Evolutionary conservation across 225 moss, liverwort and hornwort genomes (phyloP).

Genomic region (Antitrichia curtipendula): DNA sequence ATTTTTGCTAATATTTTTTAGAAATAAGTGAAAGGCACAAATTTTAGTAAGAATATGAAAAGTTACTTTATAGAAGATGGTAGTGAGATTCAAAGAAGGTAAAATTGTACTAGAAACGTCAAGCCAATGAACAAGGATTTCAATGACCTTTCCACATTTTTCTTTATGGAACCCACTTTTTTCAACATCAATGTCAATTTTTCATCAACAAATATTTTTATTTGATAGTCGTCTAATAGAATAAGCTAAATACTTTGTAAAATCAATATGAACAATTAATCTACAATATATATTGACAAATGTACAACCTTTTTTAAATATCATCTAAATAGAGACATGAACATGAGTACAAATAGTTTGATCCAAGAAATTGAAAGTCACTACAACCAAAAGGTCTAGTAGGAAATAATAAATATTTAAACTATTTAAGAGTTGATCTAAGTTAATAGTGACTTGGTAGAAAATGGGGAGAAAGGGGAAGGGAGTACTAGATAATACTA

Average conservation of each 20-base stretch:
- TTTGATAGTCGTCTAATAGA: accelerated
- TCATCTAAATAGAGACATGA: background rate
- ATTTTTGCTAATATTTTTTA: no score
- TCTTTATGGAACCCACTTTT: background rate
- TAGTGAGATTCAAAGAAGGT: background rate
- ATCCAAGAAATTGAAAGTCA: no score
- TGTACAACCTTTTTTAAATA: background rate
- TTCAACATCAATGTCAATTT: background rate
- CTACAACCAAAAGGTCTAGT: no score
- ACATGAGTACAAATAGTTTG: background rate
- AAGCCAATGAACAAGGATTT: background rate
- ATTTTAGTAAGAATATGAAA: background rate
- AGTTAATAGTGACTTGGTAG: background rate
- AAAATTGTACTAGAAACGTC: background rate
- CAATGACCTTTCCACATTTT: background rate
- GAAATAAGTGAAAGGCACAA: background rate
- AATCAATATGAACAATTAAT: background rate
- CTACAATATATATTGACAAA: background rate
- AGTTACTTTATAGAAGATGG: background rate
- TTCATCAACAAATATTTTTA: accelerated
- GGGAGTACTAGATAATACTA: no score
- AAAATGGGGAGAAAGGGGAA: no score
- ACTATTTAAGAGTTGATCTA: background rate
- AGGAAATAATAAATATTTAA: background rate
- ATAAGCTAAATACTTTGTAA: background rate